Percentiles rank a stretch among this genome's conserved stretches.
phyloP scores from a whole-genome alignment of 306 rosid species.

The Purshia tridentata region DNA sequence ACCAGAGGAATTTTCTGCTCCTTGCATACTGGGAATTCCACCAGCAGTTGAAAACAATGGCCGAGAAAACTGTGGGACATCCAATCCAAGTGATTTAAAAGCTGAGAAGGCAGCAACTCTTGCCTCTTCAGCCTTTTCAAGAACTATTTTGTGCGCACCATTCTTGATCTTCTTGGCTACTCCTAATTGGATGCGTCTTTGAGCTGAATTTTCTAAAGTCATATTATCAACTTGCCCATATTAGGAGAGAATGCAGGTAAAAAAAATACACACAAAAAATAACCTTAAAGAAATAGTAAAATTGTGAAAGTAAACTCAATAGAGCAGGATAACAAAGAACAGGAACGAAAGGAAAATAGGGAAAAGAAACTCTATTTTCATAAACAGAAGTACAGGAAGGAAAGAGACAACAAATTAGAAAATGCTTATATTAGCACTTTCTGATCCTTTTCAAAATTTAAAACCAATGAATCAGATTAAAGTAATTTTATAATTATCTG shows the following conservation, averaged over 20 bases:
- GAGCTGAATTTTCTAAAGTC: slow-evolving; percentile 61
- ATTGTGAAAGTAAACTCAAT: background rate
- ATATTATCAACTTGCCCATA: slow-evolving; percentile 28
- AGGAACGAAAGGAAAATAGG: background rate
- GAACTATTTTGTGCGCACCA: slow-evolving; percentile 90
- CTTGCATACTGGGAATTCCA: slow-evolving; percentile 47
- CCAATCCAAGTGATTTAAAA: slow-evolving; percentile 80
- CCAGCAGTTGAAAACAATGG: slow-evolving; percentile 39
- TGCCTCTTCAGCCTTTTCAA: slow-evolving; percentile 97
- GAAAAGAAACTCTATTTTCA: background rate
- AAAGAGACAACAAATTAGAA: background rate
- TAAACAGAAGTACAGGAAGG: background rate
- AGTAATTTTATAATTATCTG: background rate
- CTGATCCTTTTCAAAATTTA: background rate
- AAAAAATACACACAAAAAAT: background rate
- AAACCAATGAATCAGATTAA: background rate
- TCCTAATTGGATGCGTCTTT: slow-evolving; percentile 70
- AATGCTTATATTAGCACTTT: background rate
- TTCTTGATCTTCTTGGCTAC: slow-evolving; percentile 92
- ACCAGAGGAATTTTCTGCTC: slow-evolving; percentile 50
- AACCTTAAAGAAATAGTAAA: background rate
- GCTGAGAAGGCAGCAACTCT: slow-evolving; percentile 85
- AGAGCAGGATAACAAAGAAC: background rate
- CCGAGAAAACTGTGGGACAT: slow-evolving; percentile 68
- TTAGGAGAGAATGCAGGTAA: slow-evolving; percentile 8